A percentile compares a stretch with the other conserved stretches of the same genome.
Conservation (phyloP, 1,284 basidiomycete species). For the Cryptococcus sp. region DNA sequence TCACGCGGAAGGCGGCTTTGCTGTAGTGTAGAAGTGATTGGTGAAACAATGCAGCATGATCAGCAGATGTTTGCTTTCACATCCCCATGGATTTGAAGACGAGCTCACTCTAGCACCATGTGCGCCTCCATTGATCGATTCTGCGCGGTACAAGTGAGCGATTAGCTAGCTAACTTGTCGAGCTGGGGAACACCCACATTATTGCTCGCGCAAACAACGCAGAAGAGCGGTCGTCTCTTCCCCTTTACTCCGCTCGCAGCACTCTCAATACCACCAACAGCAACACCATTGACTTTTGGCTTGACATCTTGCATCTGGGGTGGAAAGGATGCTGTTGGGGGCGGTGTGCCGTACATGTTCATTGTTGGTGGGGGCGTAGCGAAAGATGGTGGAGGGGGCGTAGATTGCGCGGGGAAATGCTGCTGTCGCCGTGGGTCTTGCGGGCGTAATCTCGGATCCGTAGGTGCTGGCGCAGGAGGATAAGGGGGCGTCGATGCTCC, state of each 20-base stretch:
- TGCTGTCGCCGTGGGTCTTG: conserved; percentile 23
- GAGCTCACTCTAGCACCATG: conserved; percentile 77
- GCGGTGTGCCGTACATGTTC: conserved; percentile 1
- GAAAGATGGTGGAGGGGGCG: conserved; percentile 11
- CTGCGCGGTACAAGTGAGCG: conserved; percentile 54
- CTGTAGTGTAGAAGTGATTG: conserved; percentile 22
- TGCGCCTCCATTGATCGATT: conserved; percentile 99
- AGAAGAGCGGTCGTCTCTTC: conserved; percentile 72
- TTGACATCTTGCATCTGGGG: conserved; percentile 6
- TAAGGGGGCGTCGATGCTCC: neutral
- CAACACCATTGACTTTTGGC: conserved; percentile 12
- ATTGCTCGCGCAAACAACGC: conserved; percentile 97
- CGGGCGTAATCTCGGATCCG: conserved; percentile 18
- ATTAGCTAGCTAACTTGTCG: too few relatives aligned
- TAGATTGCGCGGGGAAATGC: conserved; percentile 1
- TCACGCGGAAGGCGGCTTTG: conserved; percentile 85
- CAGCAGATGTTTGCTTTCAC: neutral
- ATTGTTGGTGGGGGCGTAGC: conserved; percentile 10
- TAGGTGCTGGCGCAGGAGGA: conserved; percentile 5
- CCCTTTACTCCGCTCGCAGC: conserved; percentile 16
- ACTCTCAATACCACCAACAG: neutral
- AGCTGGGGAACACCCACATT: conserved; percentile 62
- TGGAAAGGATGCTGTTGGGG: neutral
- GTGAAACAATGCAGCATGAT: neutral
- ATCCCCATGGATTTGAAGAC: neutral